A percentile compares a stretch with the other conserved stretches of the same genome.
These are phyloP conservation scores for Fusarium nodosum DNA, from an alignment of 2,329 filamentous ascomycete genomes.

Conservation along the genomic window DNA sequence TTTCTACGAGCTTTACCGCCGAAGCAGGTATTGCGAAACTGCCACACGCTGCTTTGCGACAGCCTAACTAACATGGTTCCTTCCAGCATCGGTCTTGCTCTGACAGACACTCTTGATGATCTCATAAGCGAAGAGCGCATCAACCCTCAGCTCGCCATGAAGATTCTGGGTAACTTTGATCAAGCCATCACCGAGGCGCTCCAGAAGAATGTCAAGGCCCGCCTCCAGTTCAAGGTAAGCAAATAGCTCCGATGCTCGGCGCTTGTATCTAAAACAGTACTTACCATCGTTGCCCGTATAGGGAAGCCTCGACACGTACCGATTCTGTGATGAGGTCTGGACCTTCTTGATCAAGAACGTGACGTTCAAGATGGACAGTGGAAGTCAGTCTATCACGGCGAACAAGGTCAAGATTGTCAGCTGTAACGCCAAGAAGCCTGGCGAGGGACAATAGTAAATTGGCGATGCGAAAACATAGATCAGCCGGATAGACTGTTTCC, in stretches of 20 bases:
- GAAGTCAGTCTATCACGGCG: slow-evolving; percentile 77
- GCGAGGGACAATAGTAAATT: slow-evolving; percentile 53
- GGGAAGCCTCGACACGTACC: slow-evolving; percentile 98
- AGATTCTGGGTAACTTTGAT: slow-evolving; percentile 96
- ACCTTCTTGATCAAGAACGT: slow-evolving; percentile 99
- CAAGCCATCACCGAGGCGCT: slow-evolving; percentile 91
- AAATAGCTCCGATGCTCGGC: slow-evolving; percentile 4
- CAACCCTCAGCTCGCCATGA: slow-evolving; percentile 98
- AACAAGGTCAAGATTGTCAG: slow-evolving; percentile 99
- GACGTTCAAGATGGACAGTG: slow-evolving; percentile 96
- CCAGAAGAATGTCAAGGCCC: slow-evolving; percentile 90
- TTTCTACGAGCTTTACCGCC: slow-evolving; percentile 96
- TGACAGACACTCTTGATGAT: slow-evolving; percentile 97
- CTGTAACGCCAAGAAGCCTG: slow-evolving; percentile 86
- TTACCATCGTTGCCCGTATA: slow-evolving; percentile 55
- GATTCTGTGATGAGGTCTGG: slow-evolving; percentile 99
- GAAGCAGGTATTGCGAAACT: slow-evolving; percentile 83
- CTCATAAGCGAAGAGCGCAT: slow-evolving; percentile 95
- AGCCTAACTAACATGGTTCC: slow-evolving; percentile 45
- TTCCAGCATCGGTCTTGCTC: slow-evolving; percentile 86
- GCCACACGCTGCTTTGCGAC: slow-evolving; percentile 51
- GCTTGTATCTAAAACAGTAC: background rate
- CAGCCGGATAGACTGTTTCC: background rate
- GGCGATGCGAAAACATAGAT: background rate
- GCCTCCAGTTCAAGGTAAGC: slow-evolving; percentile 92